Conservation (phyloP, 352 stramenopile species). For the Elongisporangium anandrum region DNA sequence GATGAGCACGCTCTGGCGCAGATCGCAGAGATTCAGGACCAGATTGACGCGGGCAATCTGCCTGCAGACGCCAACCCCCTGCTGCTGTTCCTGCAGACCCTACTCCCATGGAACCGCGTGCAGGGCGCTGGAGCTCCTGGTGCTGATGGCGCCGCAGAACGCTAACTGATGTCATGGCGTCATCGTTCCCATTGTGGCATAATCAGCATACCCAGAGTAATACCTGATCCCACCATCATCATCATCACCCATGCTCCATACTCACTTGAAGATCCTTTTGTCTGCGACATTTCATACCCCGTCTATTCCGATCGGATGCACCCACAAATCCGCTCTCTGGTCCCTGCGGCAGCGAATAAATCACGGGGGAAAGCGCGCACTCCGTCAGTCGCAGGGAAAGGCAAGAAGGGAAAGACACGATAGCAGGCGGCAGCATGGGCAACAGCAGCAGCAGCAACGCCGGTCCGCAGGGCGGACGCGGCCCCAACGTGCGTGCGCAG, state of each 20-base stretch:
- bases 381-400: neutral
- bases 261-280: neutral
- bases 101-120: conserved; percentile 84
- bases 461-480: conserved; percentile 14
- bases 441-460: conserved; percentile 62
- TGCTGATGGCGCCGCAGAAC: conserved; percentile 9
- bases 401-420: neutral
- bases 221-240: conserved; percentile 2
- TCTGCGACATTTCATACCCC: neutral
- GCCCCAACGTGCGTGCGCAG: conserved; percentile 28
- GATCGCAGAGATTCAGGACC: conserved; percentile 51
- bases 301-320: neutral
- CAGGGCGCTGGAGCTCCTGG: conserved; percentile 33
- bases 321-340: neutral
- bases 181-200: neutral
- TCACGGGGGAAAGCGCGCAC: neutral
- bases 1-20: conserved; percentile 49
- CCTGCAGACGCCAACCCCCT: conserved; percentile 76
- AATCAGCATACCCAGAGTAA: neutral
- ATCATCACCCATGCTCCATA: neutral
- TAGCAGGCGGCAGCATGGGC: conserved; percentile 31
- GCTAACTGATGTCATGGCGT: neutral
- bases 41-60: conserved; percentile 64
- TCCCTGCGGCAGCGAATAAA: neutral
- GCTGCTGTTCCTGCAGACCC: conserved; percentile 80